Conservation (phyloP, 1,284 basidiomycete species). For the Ustanciosporium gigantosporum region DNA sequence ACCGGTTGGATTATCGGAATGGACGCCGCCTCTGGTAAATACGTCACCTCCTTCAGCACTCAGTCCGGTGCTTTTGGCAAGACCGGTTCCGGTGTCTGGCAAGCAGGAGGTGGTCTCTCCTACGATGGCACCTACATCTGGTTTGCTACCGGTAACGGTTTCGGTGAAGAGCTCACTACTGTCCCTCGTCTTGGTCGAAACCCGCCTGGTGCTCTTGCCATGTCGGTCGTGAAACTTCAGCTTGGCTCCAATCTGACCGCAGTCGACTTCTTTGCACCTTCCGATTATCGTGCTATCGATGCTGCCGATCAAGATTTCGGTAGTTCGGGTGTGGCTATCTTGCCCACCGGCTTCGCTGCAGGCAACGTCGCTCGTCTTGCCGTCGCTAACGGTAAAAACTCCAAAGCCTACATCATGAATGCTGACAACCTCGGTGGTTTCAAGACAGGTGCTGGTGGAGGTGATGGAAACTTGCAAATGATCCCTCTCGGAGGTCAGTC, state of each 20-base stretch:
- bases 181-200: slow-evolving; percentile 7
- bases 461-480: slow-evolving; percentile 12
- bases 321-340: slow-evolving; percentile 4
- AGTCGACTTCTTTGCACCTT: slow-evolving; percentile 11
- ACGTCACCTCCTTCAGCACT: slow-evolving; percentile 8
- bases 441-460: slow-evolving; percentile 11
- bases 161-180: slow-evolving; percentile 5
- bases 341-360: slow-evolving; percentile 8
- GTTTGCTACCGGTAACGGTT: slow-evolving; percentile 12
- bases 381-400: slow-evolving; percentile 13
- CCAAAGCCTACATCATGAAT: slow-evolving; percentile 20
- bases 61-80: slow-evolving; percentile 2
- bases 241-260: slow-evolving; percentile 3
- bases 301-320: slow-evolving; percentile 19
- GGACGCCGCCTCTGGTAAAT: slow-evolving; percentile 6
- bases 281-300: slow-evolving; percentile 11
- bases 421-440: slow-evolving; percentile 14
- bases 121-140: slow-evolving; percentile 12
- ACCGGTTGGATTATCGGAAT: slow-evolving; percentile 22
- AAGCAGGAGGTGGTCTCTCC: slow-evolving; percentile 3
- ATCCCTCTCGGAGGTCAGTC: slow-evolving; percentile 15
- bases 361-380: slow-evolving; percentile 3
- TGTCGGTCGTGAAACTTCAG: slow-evolving; percentile 11
- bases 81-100: slow-evolving; percentile 5
- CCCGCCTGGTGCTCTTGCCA: slow-evolving; percentile 8